phyloP scores from a whole-genome alignment of 345 rosid species.

The Rubroshorea leprosula region DNA sequence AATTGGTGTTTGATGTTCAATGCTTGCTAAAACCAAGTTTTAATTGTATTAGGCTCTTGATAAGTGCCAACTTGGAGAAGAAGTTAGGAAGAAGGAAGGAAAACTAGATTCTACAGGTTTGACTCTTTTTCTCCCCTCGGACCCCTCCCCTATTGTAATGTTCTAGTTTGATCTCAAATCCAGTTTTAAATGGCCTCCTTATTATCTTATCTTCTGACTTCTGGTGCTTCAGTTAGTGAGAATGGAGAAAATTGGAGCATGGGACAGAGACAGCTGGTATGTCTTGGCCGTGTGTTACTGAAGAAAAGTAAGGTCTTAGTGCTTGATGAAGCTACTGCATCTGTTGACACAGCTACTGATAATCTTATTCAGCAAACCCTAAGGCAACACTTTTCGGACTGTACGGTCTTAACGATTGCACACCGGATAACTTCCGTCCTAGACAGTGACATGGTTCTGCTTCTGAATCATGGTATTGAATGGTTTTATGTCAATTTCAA shows the following conservation, averaged over 20 bases:
- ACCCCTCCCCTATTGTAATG: too few species aligned
- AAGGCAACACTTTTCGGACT: slow-evolving; percentile 51
- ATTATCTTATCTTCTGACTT: not conserved
- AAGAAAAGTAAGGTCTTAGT: slow-evolving; percentile 74
- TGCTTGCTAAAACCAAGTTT: not conserved
- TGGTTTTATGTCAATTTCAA: too few species aligned
- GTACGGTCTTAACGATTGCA: slow-evolving; percentile 73
- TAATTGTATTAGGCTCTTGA: slow-evolving; percentile 45
- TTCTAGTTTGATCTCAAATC: too few species aligned
- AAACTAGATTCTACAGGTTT: slow-evolving; percentile 49
- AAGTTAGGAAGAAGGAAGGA: slow-evolving; percentile 47
- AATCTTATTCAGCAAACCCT: slow-evolving; percentile 69
- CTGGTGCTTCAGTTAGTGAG: slow-evolving; percentile 33
- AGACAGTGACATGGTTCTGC: slow-evolving; percentile 75
- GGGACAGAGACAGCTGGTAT: too few species aligned
- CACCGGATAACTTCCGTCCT: slow-evolving; percentile 80
- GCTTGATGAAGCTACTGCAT: slow-evolving; percentile 88
- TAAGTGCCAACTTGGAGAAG: slow-evolving; percentile 65
- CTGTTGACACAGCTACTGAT: slow-evolving; percentile 81
- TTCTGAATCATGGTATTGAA: slow-evolving; percentile 64
- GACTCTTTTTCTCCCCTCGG: too few species aligned
- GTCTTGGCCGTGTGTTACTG: slow-evolving; percentile 76
- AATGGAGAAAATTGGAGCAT: slow-evolving; percentile 66
- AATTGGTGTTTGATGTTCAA: too few species aligned
- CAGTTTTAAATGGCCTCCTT: not conserved